A percentile compares a stretch with the other conserved stretches of the same genome.
Evolutionary conservation across 768 basidiomycete species (phyloP).

Genomic region (Panellus pusillus): DNA sequence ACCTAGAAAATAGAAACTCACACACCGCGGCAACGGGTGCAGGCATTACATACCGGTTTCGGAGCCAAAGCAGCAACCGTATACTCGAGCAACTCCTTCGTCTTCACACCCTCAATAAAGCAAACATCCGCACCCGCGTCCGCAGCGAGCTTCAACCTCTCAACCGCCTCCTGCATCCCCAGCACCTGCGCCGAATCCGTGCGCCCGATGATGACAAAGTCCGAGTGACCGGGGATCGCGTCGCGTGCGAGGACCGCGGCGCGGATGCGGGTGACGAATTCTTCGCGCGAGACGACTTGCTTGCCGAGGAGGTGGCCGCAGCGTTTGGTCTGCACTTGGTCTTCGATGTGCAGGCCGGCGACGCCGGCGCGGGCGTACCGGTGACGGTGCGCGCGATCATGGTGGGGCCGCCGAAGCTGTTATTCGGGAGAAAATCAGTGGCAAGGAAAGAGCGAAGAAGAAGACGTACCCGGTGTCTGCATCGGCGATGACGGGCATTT

Average conservation of each 20-base stretch:
- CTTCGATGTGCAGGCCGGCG: conserved; percentile 56
- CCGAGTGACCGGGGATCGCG: conserved; percentile 69
- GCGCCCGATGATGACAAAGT: conserved; percentile 76
- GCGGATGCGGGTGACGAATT: conserved; percentile 71
- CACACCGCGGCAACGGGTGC: too few species aligned
- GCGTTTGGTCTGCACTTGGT: conserved; percentile 53
- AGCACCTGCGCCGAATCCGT: conserved; percentile 79
- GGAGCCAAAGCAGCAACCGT: conserved; percentile 71
- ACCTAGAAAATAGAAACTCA: too few species aligned
- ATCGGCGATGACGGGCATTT: conserved; percentile 53
- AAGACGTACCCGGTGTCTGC: conserved; percentile 50
- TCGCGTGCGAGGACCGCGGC: conserved; percentile 79
- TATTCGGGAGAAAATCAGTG: too few species aligned
- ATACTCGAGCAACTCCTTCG: conserved; percentile 57
- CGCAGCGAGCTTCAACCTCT: conserved; percentile 65
- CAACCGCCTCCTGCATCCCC: conserved; percentile 75
- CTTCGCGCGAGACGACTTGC: conserved; percentile 78
- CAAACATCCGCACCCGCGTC: conserved; percentile 78
- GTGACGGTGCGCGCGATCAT: conserved; percentile 56
- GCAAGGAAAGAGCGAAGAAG: background rate
- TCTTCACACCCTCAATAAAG: conserved; percentile 80
- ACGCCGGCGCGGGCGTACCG: conserved; percentile 51
- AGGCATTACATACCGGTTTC: too few species aligned
- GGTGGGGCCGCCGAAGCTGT: conserved; percentile 52
- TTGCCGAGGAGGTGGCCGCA: conserved; percentile 78